Conservation (phyloP, 2,329 filamentous ascomycete species). For the Aspergillus texensis region DNA sequence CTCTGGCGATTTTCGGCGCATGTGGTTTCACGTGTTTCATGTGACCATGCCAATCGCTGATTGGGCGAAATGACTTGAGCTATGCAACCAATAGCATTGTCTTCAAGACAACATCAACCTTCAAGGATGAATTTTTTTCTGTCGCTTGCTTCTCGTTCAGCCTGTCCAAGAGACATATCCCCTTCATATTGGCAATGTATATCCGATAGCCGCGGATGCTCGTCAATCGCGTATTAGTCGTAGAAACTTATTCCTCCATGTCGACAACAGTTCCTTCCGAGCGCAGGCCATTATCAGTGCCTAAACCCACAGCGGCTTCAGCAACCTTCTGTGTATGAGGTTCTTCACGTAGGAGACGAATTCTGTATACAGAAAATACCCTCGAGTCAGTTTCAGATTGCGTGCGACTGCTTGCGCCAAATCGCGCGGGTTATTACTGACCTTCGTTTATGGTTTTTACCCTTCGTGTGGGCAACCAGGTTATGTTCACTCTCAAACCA, state of each 20-base stretch:
- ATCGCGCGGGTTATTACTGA: slow-evolving; percentile 38
- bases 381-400: slow-evolving; percentile 13
- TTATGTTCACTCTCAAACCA: slow-evolving; percentile 89
- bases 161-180: neutral
- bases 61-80: slow-evolving; percentile 20
- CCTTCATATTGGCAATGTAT: slow-evolving; percentile 6
- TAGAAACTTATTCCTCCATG: slow-evolving; percentile 41
- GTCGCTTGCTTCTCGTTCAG: neutral
- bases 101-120: slow-evolving; percentile 15
- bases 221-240: neutral
- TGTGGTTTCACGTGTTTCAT: slow-evolving; percentile 24
- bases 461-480: slow-evolving; percentile 73
- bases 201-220: neutral
- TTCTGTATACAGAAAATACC: slow-evolving; percentile 51
- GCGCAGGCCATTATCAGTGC: slow-evolving; percentile 66
- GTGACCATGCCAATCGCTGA: slow-evolving; percentile 15
- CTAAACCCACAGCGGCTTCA: slow-evolving; percentile 75
- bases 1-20: slow-evolving; percentile 34
- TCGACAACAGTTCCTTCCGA: slow-evolving; percentile 41
- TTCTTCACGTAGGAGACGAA: slow-evolving; percentile 80
- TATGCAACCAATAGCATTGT: slow-evolving; percentile 19
- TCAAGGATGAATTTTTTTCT: neutral
- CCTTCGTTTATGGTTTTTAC: slow-evolving; percentile 94
- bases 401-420: slow-evolving; percentile 6
- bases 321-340: slow-evolving; percentile 85